Conservation (phyloP, 148 eudicot genomes). For the Beta vulgaris region DNA sequence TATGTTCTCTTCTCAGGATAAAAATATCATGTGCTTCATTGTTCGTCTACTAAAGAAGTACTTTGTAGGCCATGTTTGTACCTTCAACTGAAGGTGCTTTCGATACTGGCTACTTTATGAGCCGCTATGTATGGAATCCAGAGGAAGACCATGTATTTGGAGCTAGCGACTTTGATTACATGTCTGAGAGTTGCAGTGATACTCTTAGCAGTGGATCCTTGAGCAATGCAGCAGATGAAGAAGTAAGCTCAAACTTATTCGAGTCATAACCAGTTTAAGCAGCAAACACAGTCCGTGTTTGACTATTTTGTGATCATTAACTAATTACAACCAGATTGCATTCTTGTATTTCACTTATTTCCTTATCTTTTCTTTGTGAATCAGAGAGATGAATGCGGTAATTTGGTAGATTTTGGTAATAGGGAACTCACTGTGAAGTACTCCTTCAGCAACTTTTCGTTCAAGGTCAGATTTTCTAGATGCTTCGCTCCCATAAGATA, state of each 20-base stretch:
- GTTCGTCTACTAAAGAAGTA: background rate
- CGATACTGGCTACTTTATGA: slow-evolving; percentile 98
- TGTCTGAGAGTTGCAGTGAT: slow-evolving; percentile 71
- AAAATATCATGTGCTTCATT: background rate
- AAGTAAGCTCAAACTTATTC: slow-evolving; percentile 41
- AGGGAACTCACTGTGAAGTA: slow-evolving; percentile 55
- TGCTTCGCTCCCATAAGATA: background rate
- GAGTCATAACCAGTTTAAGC: background rate
- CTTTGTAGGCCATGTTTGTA: slow-evolving; percentile 82
- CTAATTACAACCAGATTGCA: slow-evolving; percentile 1
- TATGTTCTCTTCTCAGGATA: background rate
- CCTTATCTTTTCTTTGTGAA: slow-evolving; percentile 23
- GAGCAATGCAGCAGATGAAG: slow-evolving; percentile 79
- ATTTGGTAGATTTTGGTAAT: slow-evolving; percentile 72
- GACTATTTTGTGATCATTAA: background rate
- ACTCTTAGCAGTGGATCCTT: slow-evolving; percentile 76
- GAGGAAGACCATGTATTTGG: slow-evolving; percentile 80
- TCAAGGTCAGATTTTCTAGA: slow-evolving; percentile 62
- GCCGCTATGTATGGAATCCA: slow-evolving; percentile 96
- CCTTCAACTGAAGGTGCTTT: slow-evolving; percentile 77
- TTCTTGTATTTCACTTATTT: background rate
- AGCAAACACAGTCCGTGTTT: background rate
- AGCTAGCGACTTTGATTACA: slow-evolving; percentile 84
- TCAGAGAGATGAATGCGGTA: slow-evolving; percentile 89
- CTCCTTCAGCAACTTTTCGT: slow-evolving; percentile 98